These are phyloP conservation scores for Flammula alnicola DNA, from an alignment of 1,284 basidiomycete species.

Conservation along the genomic window DNA sequence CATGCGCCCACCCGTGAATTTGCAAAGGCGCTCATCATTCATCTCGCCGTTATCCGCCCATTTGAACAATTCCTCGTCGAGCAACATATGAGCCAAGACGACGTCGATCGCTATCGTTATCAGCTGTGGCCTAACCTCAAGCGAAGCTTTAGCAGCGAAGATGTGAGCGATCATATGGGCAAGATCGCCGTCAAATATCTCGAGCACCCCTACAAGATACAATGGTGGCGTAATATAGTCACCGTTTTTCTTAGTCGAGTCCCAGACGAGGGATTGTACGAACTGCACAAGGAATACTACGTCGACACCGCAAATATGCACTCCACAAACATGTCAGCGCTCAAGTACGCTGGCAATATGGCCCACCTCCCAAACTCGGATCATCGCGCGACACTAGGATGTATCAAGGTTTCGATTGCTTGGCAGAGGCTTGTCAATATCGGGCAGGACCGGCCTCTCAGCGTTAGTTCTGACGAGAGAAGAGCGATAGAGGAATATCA, in stretches of 20 bases:
- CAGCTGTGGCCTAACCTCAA: conserved; percentile 13
- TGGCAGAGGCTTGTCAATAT: conserved; percentile 14
- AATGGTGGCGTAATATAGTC: not conserved
- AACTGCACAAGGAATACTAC: not conserved
- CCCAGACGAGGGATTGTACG: not conserved
- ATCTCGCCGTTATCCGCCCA: conserved; percentile 12
- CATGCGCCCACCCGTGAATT: conserved; percentile 8
- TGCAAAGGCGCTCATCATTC: not conserved
- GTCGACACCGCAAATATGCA: conserved; percentile 11
- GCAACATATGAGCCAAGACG: not conserved
- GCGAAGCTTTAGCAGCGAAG: not conserved
- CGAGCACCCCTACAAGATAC: not conserved
- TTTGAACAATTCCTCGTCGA: conserved; percentile 11
- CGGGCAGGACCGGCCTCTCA: conserved; percentile 9
- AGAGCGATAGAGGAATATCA: not conserved
- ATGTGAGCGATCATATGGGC: not conserved
- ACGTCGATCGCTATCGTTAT: conserved; percentile 1
- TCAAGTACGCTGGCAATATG: not conserved
- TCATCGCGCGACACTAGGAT: not conserved
- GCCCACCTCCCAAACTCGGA: not conserved
- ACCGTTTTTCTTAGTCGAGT: conserved; percentile 4
- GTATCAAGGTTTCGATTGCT: conserved; percentile 8
- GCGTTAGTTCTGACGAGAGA: too few species aligned
- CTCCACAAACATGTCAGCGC: not conserved
- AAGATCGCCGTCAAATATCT: conserved; percentile 1